A percentile compares a stretch with the other conserved stretches of the same genome.
phyloP scores from a whole-genome alignment of 2,329 filamentous ascomycete genomes.

The Scolecobasidium constrictum region DNA sequence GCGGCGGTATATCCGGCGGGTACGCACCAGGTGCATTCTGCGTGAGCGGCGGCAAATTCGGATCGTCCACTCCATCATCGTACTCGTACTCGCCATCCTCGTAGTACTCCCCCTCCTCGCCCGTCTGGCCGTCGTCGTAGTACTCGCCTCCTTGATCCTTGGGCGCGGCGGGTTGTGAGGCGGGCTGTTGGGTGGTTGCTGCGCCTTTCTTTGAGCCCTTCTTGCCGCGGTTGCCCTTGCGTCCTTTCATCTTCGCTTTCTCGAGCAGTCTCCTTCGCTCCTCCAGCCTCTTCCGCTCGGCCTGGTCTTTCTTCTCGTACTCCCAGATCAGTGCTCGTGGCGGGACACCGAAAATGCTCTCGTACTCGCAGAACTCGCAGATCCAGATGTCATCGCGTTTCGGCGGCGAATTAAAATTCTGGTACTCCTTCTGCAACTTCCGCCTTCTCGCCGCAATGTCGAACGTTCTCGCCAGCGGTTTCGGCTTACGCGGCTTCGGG shows the following conservation, averaged over 20 bases:
- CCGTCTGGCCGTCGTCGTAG: neutral
- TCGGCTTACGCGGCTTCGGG: conserved; percentile 50
- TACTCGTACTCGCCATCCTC: conserved; percentile 9
- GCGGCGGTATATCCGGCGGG: neutral
- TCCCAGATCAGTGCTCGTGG: conserved; percentile 76
- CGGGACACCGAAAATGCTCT: conserved; percentile 82
- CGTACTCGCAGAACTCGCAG: conserved; percentile 97
- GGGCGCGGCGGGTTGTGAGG: neutral
- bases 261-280: conserved; percentile 77
- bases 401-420: conserved; percentile 66
- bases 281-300: conserved; percentile 71
- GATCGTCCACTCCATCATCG: conserved; percentile 2
- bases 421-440: conserved; percentile 63
- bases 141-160: neutral
- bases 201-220: conserved; percentile 46
- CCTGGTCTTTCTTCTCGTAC: conserved; percentile 90
- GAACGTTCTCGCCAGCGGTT: conserved; percentile 40
- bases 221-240: conserved; percentile 57
- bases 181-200: neutral
- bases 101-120: conserved; percentile 8
- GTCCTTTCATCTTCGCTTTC: conserved; percentile 86
- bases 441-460: conserved; percentile 65
- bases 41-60: neutral
- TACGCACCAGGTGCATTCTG: neutral
- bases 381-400: conserved; percentile 73